phyloP scores from a whole-genome alignment of 2,329 filamentous ascomycete species.

The Exophiala bonariae region DNA sequence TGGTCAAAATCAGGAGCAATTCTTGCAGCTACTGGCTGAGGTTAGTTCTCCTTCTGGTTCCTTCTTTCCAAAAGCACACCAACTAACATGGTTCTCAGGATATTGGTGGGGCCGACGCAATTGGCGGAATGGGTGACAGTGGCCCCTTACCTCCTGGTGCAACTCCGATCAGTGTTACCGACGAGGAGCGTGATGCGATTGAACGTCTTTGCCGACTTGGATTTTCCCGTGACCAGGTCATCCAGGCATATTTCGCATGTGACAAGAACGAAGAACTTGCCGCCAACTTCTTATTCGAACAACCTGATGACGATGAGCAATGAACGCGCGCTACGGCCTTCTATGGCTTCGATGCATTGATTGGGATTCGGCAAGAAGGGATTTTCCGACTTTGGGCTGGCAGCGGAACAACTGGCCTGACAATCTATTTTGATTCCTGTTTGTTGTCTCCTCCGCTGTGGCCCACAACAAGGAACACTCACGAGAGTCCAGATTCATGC shows the following conservation, averaged over 20 bases:
- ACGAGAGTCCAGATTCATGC: too few species aligned
- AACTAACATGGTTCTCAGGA: constrained; percentile 45
- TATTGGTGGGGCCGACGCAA: constrained; percentile 71
- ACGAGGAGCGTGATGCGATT: constrained; percentile 95
- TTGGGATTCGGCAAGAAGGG: too few species aligned
- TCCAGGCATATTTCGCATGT: constrained; percentile 98
- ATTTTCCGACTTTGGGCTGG: too few species aligned
- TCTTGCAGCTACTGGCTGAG: constrained; percentile 85
- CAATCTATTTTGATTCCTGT: too few species aligned
- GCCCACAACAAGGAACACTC: too few species aligned
- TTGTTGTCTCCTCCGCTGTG: too few species aligned
- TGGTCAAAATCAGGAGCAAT: constrained; percentile 86
- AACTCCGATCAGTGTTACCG: constrained; percentile 86
- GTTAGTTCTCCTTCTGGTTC: constrained; percentile 3
- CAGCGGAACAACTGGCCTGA: too few species aligned
- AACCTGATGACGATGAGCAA: constrained; percentile 63
- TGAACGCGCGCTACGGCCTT: neutral
- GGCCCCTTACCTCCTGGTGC: constrained; percentile 80
- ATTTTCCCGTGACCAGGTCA: constrained; percentile 88
- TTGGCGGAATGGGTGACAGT: constrained; percentile 29
- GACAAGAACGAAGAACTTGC: constrained; percentile 99
- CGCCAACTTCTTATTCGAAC: constrained; percentile 96
- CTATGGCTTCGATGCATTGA: too few species aligned
- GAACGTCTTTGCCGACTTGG: constrained; percentile 93
- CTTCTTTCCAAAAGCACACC: constrained; percentile 1